Conservation (phyloP, 1,139 yeast genomes). For the Candida sp. region DNA sequence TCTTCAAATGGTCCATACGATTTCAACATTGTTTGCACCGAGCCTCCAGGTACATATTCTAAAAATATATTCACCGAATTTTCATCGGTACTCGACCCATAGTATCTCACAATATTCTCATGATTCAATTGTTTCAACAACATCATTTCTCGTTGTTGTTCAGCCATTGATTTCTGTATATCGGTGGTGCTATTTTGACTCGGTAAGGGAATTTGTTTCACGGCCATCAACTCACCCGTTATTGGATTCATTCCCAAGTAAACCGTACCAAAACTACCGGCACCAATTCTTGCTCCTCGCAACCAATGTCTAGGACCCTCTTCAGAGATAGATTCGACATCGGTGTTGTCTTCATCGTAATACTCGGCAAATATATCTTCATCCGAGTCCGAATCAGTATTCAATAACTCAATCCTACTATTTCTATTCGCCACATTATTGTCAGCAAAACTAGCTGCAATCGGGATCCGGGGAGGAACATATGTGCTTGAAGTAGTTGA, state of each 20-base stretch:
- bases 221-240: constrained; percentile 97
- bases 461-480: constrained; percentile 24
- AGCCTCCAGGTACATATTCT: constrained; percentile 97
- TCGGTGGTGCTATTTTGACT: constrained; percentile 32
- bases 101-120: constrained; percentile 87
- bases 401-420: constrained; percentile 49
- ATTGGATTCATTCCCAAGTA: constrained; percentile 88
- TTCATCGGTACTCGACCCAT: constrained; percentile 79
- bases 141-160: constrained; percentile 85
- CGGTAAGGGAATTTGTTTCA: constrained; percentile 83
- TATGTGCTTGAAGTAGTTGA: constrained; percentile 10
- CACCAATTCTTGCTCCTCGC: constrained; percentile 89
- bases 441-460: constrained; percentile 31
- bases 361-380: constrained; percentile 15
- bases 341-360: constrained; percentile 15
- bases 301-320: constrained; percentile 78
- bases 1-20: constrained; percentile 94
- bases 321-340: constrained; percentile 17
- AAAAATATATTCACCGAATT: constrained; percentile 74
- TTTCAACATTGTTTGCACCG: constrained; percentile 80
- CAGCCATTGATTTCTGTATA: constrained; percentile 63
- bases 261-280: constrained; percentile 94
- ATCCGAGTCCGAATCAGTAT: constrained; percentile 37
- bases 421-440: constrained; percentile 30
- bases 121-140: constrained; percentile 79